Evolutionary conservation across 2,329 filamentous ascomycete species (phyloP), one percentile per base, ranked within the genome.

Genomic region (Epichloe hybrida): DNA sequence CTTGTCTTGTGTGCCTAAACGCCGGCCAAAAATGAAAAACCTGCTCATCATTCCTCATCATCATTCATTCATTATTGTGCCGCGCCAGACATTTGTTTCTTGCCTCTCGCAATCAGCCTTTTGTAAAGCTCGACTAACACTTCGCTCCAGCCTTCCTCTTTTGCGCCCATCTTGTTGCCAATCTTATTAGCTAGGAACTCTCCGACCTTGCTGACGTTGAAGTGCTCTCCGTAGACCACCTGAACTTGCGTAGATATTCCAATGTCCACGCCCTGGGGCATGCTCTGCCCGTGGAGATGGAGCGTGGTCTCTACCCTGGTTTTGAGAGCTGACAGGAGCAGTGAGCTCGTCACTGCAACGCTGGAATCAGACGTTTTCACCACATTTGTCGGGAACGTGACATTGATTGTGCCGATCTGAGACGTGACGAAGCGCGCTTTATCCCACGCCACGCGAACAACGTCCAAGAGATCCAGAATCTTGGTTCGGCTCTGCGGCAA

Each of bases 141-240:
- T 55, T 74, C 71, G 50, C 72, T 73, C 80, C 80, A 84, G 13
- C 62, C 61, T 53, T 70, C 67, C 43, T 63, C 57, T 58, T 64
- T 57, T 51, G 62, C 53, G 55, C 63, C 55, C 51, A 64, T 54
- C 65, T n/a, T 59, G 57, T 45, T 72, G 66, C 60, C 83, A 68
- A 62, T 75, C 73, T 62, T 63, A 37, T 75, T 74, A 12, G 70
- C 64, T 55, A 93, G 61, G 57, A 86, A 89, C 50, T 88, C 84
- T n/a, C 69, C 72, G 71, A 93, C 83, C 66, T 87, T 89, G 47
- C 72, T 77, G 56, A 81, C 79, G 56, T 88, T 86, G 64, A 90
- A 89, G 53, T 77, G 74, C 66, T 91, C 86, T 0, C 87, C 87
- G 62, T 93, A 93, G 2, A 88, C 71, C 1, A 90, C 79, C 49